A percentile compares a stretch with the other conserved stretches of the same genome.
Conservation (phyloP, 2,329 filamentous ascomycete genomes). For the Drechslerella coelobrocha region DNA sequence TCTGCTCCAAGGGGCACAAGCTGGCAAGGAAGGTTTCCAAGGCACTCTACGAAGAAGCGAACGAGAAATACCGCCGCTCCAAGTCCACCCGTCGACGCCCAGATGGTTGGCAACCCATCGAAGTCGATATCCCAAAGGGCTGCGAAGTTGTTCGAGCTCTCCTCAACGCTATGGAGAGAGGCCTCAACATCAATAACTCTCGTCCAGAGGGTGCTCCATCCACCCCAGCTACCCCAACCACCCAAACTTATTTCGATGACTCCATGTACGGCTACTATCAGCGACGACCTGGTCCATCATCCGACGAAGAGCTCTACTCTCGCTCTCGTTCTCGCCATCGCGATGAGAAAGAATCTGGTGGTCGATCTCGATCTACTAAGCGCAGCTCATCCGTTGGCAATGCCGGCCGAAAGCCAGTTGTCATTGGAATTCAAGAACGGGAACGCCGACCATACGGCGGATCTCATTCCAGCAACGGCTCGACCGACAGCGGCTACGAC, state of each 20-base stretch:
- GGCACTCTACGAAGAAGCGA: constrained; percentile 46
- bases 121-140: constrained; percentile 49
- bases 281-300: constrained; percentile 45
- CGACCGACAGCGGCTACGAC: constrained; percentile 45
- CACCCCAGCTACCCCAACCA: constrained; percentile 31
- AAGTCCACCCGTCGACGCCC: constrained; percentile 27
- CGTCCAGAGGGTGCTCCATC: constrained; percentile 26
- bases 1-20: constrained; percentile 41
- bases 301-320: constrained; percentile 47
- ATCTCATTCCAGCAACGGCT: constrained; percentile 45
- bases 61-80: constrained; percentile 40
- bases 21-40: constrained; percentile 42
- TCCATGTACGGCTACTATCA: constrained; percentile 32
- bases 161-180: constrained; percentile 46
- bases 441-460: constrained; percentile 48
- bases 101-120: constrained; percentile 47
- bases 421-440: constrained; percentile 46
- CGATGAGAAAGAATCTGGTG: constrained; percentile 31
- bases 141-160: constrained; percentile 48
- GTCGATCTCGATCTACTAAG: constrained; percentile 41
- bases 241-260: constrained; percentile 30
- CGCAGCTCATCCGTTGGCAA: constrained; percentile 47
- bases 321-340: constrained; percentile 44
- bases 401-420: constrained; percentile 46
- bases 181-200: constrained; percentile 36